Evolutionary conservation across 2,329 filamentous ascomycete species (phyloP), one percentile per base, ranked within the genome.

Genomic region (Arthrobotrys pseudoclavata): DNA sequence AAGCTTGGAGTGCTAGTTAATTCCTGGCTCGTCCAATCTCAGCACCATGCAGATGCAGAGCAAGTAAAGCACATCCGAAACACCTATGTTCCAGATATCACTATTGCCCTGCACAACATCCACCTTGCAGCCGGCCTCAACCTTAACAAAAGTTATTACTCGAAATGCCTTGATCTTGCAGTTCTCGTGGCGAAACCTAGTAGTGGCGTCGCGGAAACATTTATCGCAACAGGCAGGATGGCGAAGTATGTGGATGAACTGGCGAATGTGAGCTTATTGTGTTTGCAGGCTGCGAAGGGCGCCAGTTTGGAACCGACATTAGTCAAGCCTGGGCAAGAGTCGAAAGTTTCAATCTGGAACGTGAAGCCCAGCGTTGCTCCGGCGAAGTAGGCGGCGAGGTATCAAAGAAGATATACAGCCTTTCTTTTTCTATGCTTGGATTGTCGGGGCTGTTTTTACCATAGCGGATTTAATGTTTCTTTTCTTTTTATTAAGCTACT

Each of bases 141-240:
- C 60, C 85, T 96, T 50, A 91, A 90, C 53, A 90, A 93, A 50
- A 92, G 95, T 74, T 88, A 91, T 80, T 86, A 97, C 18, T 87
- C 96, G 26, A 90, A 95, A 82, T 92, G 91, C 81, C 95, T 99
- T 92, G 92, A 97, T 75, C 86, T 99, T 15, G 91, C 93, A 0
- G 89, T 90, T 0, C 83, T 90, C 1, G 88, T 97, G 62, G 93
- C 95, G 1, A 89, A 91, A 70, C 89, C 90, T 79, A 88, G 87
- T 76, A 90, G 90, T 24, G 90, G 91, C 80, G 84, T 95, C 47
- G 89, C 91, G 0, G 84, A 86, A 24, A 87, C 88, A 52, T 92
- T 96, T 80, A 84, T 90, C 68, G 86, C 87, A 68, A 87, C 89
- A 1, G 87, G 87, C 34, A 88, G 91, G 55, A 91, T 95, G 89